phyloP scores from a whole-genome alignment of 805 yeast species.

The Myxozyma neglecta region DNA sequence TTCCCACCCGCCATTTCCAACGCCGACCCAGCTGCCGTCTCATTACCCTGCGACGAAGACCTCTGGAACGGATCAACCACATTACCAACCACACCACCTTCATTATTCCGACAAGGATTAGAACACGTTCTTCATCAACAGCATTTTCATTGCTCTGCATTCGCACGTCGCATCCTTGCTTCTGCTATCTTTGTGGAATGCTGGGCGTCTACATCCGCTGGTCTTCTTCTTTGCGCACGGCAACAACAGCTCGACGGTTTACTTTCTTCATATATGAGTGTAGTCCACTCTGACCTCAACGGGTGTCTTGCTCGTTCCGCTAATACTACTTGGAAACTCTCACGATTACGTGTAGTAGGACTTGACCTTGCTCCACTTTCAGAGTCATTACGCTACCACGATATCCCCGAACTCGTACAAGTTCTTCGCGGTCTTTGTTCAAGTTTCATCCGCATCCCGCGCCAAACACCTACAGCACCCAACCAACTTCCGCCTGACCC shows the following conservation, averaged over 20 bases:
- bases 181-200: slow-evolving; percentile 36
- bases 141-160: slow-evolving; percentile 26
- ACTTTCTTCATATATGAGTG: slow-evolving; percentile 10
- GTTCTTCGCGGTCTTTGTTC: slow-evolving; percentile 1
- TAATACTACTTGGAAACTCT: slow-evolving; percentile 24
- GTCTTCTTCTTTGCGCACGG: slow-evolving; percentile 7
- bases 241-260: slow-evolving; percentile 21
- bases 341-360: slow-evolving; percentile 14
- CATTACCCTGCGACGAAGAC: slow-evolving; percentile 40
- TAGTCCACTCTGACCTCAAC: slow-evolving; percentile 5
- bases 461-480: not conserved
- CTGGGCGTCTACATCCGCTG: slow-evolving; percentile 16
- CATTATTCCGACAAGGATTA: slow-evolving; percentile 30
- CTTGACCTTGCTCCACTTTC: slow-evolving; percentile 13
- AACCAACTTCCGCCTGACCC: not conserved
- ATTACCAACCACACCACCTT: slow-evolving; percentile 17
- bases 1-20: slow-evolving; percentile 35
- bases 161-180: slow-evolving; percentile 33
- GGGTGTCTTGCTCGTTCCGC: slow-evolving; percentile 11
- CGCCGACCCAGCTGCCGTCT: slow-evolving; percentile 23
- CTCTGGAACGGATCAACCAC: slow-evolving; percentile 37
- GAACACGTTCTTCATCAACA: slow-evolving; percentile 21
- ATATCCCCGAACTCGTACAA: slow-evolving; percentile 20
- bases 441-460: not conserved
- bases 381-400: slow-evolving; percentile 24